Evolutionary conservation across 768 basidiomycete genomes (phyloP), one percentile per base, ranked within the genome.

Genomic region (Neoboletus magnificus): DNA sequence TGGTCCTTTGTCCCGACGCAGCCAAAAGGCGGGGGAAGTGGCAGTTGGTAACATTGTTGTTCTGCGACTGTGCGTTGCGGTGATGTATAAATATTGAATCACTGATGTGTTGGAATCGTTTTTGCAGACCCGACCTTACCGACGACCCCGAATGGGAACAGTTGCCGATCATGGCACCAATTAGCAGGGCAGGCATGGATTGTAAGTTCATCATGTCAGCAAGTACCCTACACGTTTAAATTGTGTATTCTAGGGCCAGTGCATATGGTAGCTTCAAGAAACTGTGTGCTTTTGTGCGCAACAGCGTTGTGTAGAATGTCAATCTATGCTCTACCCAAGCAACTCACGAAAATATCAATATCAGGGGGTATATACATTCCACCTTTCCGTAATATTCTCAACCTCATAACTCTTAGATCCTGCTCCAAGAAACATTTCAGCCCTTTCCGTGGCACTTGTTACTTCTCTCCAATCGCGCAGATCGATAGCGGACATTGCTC

Each of bases 401-500:
- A 56, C 45, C 62, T 71, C 42, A 59, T 55, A 46, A 50, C 69
- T 47, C 64, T 71, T 42, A 66, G 73, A 58, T 56, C 60, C 39
- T 59, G 74, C 42, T 68, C 71, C 50, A 48, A 71, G 47, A 52
- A 47, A 45, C 22, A 52, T 66, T 20, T 66, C 58, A 9, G 56
- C 57, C 15, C 61, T 67, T 50, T 57, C 61, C 55, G 33, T 61
- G 48, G 57, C 58, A 2, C 66, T 78, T 27, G 60, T 70, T 4
- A 61, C 66, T 16, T 79, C 85, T 13, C 74, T 88, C 44, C 74
- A 80, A 29, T 76, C 80, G 2, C 76, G 79, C 44, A 74, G 70
- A 54, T 77, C 81, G n/a, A 73, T 83, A 30, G 72, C 80, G 11
- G 89, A 91, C 63, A 69, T 90, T 35, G 74, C 79, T 22, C 85